Evolutionary conservation across 495 filamentous ascomycete genomes (phyloP), one percentile per base, ranked within the genome.

Genomic region (Talaromyces adpressus): DNA sequence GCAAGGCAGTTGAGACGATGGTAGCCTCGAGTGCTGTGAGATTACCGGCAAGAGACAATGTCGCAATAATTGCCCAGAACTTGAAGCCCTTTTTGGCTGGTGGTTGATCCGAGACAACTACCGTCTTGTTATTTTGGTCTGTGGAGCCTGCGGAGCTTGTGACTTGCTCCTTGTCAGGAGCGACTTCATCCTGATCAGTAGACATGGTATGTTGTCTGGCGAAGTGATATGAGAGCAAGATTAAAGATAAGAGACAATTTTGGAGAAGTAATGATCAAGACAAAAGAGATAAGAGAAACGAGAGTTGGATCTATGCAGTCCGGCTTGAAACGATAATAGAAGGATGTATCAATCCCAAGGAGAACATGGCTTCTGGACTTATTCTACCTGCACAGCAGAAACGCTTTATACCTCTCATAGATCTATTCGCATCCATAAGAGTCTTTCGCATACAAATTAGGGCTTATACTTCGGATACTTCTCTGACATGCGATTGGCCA

Each of bases 1-100:
- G 81, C 32, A 83, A 69, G 2, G 77, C 73, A 0, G 73, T 81
- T 3, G 76, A 67, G 6, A 75, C 68, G 66, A 84, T 71, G 2
- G 76, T 72, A 18, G 59, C 70, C 23, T 82, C 80, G 4, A 84
- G 67, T 12, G 75, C 70, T 0, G 63, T 59, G 7, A 67, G 53
- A 1, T 69, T 62, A 1, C 36, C 59, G 1, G 62, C 56, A 18
- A 67, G 14, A 34, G 76, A 79, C 8, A 87, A 63, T 69, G 63
- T 45, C 23, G 59, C 34, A 22, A 71, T 60, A 14, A 71, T 61
- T 1, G 65, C 67, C 69, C 67, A 69, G 61, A 71, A 70, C 1
- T 36, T 67, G 29, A 20, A 58, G 25, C 56, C 56, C 39, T 29
- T 23, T 5, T 14, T 29, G 51, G 12, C 3, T 54, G 20, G 51